Base-by-base conservation (phyloP, 140 eudicot genomes). In the Stevia rebaudiana region DNA sequence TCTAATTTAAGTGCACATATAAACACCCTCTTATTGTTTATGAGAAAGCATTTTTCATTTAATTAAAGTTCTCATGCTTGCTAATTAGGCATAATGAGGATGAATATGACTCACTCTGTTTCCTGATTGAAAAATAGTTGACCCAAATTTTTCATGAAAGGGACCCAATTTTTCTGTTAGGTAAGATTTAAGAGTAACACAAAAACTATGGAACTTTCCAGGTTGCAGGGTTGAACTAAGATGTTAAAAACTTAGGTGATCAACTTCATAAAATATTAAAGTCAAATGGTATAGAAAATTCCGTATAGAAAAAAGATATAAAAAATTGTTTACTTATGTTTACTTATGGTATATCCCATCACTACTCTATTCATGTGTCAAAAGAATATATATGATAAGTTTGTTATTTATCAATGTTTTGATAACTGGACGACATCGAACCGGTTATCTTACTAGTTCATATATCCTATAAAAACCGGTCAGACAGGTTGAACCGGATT, bases 161-260 rank as follows among this genome's bases (percentile, higher is more conserved):
- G 68, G 78, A 8, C 73, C 78, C 78, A 74, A 10, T 74, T 33
- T 58, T 56, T 74, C 72, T 33, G 73, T 65, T 73, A 64, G 72
- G 72, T 73, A 39, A 71, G 72, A 48, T 31, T 73, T 35, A 22
- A 46, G 36, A 33, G 55, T 35, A 57, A 56, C 73, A 55, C 67
- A 56, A 56, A 74, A 65, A 35, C 62, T 42, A 67, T 65, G 78
- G 10, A 48, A 56, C 73, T 39, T 74, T 74, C 54, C 51, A 65
- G 61, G 61, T 55, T 65, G 33, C 64, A 72, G 64, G 46, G 33
- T 39, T 19, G 7, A 42, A 42, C 48, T 9, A 10, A 74, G 55
- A 74, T 57, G 54, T 44, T 7, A 44, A 44, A 31, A 44, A 65
- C 67, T 64, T 73, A 55, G 61, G 61, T 44, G n/a, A 46, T 44